Conservation (phyloP, 2,329 filamentous ascomycete species). For the Exophiala viscosa region DNA sequence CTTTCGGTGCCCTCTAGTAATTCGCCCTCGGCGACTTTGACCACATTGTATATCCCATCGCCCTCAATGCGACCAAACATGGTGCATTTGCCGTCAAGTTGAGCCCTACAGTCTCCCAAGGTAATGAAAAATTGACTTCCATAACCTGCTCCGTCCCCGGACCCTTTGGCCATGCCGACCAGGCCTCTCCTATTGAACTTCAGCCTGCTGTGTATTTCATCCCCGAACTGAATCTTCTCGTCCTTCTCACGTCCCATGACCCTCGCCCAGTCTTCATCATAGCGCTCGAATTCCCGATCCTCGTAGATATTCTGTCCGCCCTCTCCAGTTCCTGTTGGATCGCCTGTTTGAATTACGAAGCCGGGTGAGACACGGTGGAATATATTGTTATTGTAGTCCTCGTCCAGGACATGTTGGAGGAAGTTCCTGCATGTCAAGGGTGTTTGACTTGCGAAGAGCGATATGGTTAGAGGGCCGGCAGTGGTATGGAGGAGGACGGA, state of each 20-base stretch:
- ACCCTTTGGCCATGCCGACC: slow-evolving; percentile 86
- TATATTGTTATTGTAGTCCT: slow-evolving; percentile 89
- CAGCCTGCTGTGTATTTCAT: slow-evolving; percentile 87
- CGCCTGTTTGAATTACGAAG: slow-evolving; percentile 92
- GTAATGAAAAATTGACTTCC: slow-evolving; percentile 98
- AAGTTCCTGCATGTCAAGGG: slow-evolving; percentile 93
- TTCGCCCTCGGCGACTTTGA: slow-evolving; percentile 88
- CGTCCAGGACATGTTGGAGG: slow-evolving; percentile 87
- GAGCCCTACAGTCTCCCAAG: slow-evolving; percentile 70
- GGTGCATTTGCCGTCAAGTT: slow-evolving; percentile 86
- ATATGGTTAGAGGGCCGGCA: slow-evolving; percentile 80
- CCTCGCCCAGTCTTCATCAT: slow-evolving; percentile 49
- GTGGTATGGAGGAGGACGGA: slow-evolving; percentile 90
- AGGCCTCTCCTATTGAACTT: slow-evolving; percentile 90
- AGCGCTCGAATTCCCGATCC: slow-evolving; percentile 51
- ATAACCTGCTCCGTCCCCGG: slow-evolving; percentile 61
- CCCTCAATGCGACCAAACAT: slow-evolving; percentile 89
- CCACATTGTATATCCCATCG: slow-evolving; percentile 92
- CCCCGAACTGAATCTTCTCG: slow-evolving; percentile 66
- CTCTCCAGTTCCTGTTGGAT: slow-evolving; percentile 73
- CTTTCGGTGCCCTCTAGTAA: slow-evolving; percentile 73
- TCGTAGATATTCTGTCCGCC: slow-evolving; percentile 92
- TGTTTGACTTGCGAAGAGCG: slow-evolving; percentile 92
- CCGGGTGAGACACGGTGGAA: slow-evolving; percentile 91
- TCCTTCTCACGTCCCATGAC: slow-evolving; percentile 52